Conservation (phyloP, 1,139 yeast species). For the Blastobotrys arbuscula region DNA sequence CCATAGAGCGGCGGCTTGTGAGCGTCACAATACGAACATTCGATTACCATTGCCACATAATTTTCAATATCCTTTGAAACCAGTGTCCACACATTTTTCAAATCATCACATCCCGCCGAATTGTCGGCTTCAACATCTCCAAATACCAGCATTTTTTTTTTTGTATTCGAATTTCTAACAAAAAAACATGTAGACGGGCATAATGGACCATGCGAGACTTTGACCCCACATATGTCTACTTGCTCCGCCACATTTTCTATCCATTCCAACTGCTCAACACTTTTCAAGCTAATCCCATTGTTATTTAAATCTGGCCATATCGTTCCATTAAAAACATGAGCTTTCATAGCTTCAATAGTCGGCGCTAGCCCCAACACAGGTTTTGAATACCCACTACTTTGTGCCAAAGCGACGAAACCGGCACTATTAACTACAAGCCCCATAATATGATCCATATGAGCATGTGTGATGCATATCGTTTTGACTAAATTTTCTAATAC, state of each 20-base stretch:
- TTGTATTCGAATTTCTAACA: conserved; percentile 36
- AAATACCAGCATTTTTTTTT: conserved; percentile 50
- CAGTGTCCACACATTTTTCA: background rate
- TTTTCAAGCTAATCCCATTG: conserved; percentile 18
- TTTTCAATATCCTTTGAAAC: background rate
- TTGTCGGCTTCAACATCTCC: conserved; percentile 79
- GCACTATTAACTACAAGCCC: conserved; percentile 72
- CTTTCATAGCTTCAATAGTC: conserved; percentile 49
- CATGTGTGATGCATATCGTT: conserved; percentile 64
- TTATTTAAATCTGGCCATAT: conserved; percentile 69
- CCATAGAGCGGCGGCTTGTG: conserved; percentile 57
- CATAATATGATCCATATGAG: conserved; percentile 76
- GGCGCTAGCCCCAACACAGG: conserved; percentile 48
- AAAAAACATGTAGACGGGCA: conserved; percentile 48
- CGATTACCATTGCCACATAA: conserved; percentile 53
- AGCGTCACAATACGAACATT: conserved; percentile 62
- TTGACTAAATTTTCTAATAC: conserved; percentile 30
- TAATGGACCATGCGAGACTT: conserved; percentile 29
- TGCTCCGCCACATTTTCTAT: background rate
- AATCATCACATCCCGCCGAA: background rate
- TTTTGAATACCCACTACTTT: conserved; percentile 32
- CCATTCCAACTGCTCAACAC: background rate
- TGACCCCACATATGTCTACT: conserved; percentile 12
- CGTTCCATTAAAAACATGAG: conserved; percentile 61
- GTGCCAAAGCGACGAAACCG: conserved; percentile 33